Conservation (phyloP, 768 basidiomycete species). For the Sistotremastrum niveocremeum region DNA sequence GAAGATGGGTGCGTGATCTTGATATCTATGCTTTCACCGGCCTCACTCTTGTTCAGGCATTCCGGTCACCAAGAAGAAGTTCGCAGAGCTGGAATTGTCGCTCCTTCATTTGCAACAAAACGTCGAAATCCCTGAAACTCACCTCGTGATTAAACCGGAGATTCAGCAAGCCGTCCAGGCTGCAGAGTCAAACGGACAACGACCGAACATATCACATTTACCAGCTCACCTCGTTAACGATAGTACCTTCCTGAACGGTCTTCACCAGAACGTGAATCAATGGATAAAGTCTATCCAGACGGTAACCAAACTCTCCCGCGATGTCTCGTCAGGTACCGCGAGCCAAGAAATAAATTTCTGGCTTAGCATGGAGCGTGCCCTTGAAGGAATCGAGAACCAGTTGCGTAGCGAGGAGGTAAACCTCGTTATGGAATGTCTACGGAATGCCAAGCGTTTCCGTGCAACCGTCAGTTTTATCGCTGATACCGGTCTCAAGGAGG, state of each 20-base stretch:
- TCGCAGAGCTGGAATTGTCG: conserved; percentile 92
- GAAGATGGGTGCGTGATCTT: conserved; percentile 53
- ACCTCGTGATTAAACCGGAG: conserved; percentile 80
- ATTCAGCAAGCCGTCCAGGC: conserved; percentile 82
- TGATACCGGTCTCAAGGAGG: conserved; percentile 92
- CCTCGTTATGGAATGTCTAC: conserved; percentile 85
- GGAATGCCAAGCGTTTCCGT: conserved; percentile 93
- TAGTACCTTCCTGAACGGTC: conserved; percentile 80
- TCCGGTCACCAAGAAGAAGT: conserved; percentile 98
- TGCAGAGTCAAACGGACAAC: conserved; percentile 38
- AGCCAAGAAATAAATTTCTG: conserved; percentile 99
- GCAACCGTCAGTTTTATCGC: conserved; percentile 97
- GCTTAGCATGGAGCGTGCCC: conserved; percentile 84
- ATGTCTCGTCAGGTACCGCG: conserved; percentile 88
- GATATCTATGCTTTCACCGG: background rate
- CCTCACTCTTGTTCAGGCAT: conserved; percentile 38
- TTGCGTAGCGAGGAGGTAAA: conserved; percentile 83
- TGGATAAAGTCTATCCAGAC: conserved; percentile 99
- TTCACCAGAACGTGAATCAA: conserved; percentile 86
- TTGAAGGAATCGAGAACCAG: conserved; percentile 89
- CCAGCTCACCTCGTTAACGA: conserved; percentile 69
- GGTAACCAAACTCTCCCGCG: conserved; percentile 89
- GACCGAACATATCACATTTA: conserved; percentile 65
- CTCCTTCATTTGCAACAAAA: conserved; percentile 95
- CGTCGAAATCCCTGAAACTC: conserved; percentile 96